A percentile compares a stretch with the other conserved stretches of the same genome.
These are phyloP conservation scores for Suillus weaverae DNA, from an alignment of 768 basidiomycete species.

Conservation along the genomic window DNA sequence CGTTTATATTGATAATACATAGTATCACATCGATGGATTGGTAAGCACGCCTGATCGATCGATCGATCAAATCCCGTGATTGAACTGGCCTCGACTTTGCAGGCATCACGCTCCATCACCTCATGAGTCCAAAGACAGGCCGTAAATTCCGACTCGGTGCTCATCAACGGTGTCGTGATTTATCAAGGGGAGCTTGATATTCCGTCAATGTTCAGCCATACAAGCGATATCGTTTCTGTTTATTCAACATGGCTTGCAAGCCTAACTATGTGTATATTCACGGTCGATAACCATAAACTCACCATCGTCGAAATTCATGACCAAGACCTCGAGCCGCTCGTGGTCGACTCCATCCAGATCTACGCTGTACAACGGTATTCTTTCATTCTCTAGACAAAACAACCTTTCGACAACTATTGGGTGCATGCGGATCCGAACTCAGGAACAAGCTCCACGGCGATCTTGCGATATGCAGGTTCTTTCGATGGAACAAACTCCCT, in stretches of 20 bases:
- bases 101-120: too few species aligned
- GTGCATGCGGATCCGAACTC: constrained; percentile 38
- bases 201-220: constrained; percentile 34
- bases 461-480: constrained; percentile 45
- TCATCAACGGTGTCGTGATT: constrained; percentile 44
- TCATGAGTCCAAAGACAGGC: too few species aligned
- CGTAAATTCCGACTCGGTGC: not conserved
- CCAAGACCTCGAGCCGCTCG: constrained; percentile 34
- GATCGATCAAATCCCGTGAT: too few species aligned
- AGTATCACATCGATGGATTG: too few species aligned
- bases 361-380: constrained; percentile 56
- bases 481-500: constrained; percentile 34
- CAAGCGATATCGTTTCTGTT: constrained; percentile 38
- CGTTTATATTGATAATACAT: too few species aligned
- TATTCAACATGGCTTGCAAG: constrained; percentile 45
- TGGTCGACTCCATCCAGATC: constrained; percentile 43
- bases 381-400: constrained; percentile 39
- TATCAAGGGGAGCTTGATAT: constrained; percentile 31
- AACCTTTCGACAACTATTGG: constrained; percentile 43
- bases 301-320: constrained; percentile 53
- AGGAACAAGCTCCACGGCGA: constrained; percentile 40
- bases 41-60: too few species aligned
- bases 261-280: constrained; percentile 38
- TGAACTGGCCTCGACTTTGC: too few species aligned
- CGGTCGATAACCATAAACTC: constrained; percentile 45